These are phyloP conservation scores for Boletellus ananas DNA, from an alignment of 768 basidiomycete genomes.

Conservation along the genomic window DNA sequence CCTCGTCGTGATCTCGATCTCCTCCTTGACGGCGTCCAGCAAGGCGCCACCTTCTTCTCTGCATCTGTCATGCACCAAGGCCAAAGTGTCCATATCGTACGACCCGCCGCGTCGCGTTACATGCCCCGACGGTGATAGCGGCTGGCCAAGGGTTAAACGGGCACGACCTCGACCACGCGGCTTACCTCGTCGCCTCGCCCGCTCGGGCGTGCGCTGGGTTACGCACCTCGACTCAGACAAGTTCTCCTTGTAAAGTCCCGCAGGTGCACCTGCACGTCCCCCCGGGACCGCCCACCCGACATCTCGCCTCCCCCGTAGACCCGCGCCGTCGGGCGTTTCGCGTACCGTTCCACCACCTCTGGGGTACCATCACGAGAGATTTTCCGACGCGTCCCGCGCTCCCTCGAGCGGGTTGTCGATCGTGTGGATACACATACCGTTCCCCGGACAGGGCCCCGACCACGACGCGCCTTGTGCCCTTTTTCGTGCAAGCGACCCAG, in stretches of 20 bases:
- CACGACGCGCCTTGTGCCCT: constrained; percentile 57
- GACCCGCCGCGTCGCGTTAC: constrained; percentile 71
- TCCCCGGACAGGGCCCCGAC: constrained; percentile 70
- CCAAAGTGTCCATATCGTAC: constrained; percentile 60
- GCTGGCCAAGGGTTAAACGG: too few species aligned
- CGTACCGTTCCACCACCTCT: constrained; percentile 45
- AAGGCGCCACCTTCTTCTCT: constrained; percentile 49
- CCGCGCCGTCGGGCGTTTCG: constrained; percentile 37
- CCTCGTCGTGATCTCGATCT: constrained; percentile 46
- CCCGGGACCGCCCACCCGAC: constrained; percentile 55
- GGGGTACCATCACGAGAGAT: constrained; percentile 61
- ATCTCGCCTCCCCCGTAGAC: constrained; percentile 40
- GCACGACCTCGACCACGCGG: too few species aligned
- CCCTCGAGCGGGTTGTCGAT: constrained; percentile 58
- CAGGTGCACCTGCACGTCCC: constrained; percentile 62
- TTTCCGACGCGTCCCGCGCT: constrained; percentile 49
- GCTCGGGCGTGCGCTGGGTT: constrained; percentile 67
- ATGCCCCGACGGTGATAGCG: too few species aligned
- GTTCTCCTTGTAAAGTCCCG: constrained; percentile 51
- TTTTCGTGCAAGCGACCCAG: too few species aligned
- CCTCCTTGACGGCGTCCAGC: constrained; percentile 48
- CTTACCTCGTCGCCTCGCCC: constrained; percentile 54
- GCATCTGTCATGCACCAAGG: constrained; percentile 42
- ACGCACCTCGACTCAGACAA: constrained; percentile 68
- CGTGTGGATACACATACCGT: constrained; percentile 75